Conservation (phyloP, 2,329 filamentous ascomycete species). For the Neofusicoccum umdonicola region DNA sequence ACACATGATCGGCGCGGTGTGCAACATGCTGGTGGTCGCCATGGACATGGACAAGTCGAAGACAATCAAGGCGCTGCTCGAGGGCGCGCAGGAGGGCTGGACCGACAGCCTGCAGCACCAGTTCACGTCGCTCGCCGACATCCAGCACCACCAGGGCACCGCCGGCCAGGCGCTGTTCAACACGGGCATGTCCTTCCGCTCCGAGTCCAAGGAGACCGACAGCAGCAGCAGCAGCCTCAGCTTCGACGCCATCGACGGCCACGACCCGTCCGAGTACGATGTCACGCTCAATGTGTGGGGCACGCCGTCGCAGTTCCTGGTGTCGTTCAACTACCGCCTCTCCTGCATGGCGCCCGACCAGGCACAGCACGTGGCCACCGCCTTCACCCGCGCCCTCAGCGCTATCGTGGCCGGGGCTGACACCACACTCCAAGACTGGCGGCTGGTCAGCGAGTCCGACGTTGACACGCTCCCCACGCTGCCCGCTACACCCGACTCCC, state of each 20-base stretch:
- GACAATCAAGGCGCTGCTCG: constrained; percentile 28
- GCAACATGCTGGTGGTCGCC: constrained; percentile 40
- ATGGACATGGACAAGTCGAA: constrained; percentile 28
- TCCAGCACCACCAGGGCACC: constrained; percentile 43
- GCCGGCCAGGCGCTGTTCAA: constrained; percentile 53
- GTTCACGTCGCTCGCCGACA: constrained; percentile 31
- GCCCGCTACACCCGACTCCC: constrained; percentile 19
- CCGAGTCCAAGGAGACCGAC: constrained; percentile 49
- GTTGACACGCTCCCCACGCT: not conserved
- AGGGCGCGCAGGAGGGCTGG: not conserved
- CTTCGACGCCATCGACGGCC: constrained; percentile 2
- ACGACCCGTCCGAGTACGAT: constrained; percentile 10
- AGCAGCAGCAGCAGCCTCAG: constrained; percentile 37
- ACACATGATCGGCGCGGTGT: constrained; percentile 36
- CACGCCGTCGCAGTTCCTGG: constrained; percentile 7
- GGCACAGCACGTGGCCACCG: constrained; percentile 15
- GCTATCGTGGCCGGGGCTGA: constrained; percentile 18
- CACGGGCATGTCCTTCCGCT: constrained; percentile 42
- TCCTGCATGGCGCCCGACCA: constrained; percentile 5
- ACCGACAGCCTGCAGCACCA: constrained; percentile 20
- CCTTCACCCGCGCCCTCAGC: not conserved
- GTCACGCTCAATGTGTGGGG: constrained; percentile 28
- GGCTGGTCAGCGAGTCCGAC: constrained; percentile 33
- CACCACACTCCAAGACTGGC: constrained; percentile 43
- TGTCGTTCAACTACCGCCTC: constrained; percentile 15